Base-by-base conservation (phyloP, 148 eudicot genomes). In the Bassia scoparia region DNA sequence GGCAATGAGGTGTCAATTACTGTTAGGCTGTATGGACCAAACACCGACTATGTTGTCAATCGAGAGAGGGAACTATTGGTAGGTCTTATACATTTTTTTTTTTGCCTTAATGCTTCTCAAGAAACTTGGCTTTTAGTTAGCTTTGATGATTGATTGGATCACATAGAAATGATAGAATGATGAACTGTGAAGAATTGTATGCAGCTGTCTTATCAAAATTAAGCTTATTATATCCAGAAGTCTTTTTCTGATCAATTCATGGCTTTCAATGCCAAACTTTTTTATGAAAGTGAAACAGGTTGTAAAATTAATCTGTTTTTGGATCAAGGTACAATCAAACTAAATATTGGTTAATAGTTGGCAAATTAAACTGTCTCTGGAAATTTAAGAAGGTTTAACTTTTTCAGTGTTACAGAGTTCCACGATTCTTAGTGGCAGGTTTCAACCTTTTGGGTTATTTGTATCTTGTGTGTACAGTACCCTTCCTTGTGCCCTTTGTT, bases 11-110 rank as follows among this genome's bases (percentile, higher is more conserved):
- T 83, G 65, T 69, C 81, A 24, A 59, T 85, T 54, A 89, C 92
- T 9, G 89, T 95, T 65, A 86, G 99, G 73, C 68, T 95, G 81
- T 95, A 91, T 81, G 99, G 99, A 55, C 99, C 97, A 48, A 95
- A 95, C 82, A 95, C 99, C 41, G 99, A 95, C 30, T 89, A 83
- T 81, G 96, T 95, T 48, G 88, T 95, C 81, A 80, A 95, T 63
- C 95, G 99, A 66, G 88, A 89, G 71, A 78, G 99, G 69, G 99
- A 95, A 79, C 70, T 89, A 70, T 82, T 83, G 93, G 99, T 91
- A 74, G 35, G 76, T 73, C 66, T 24, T 69, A 24, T n/a, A n/a
- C n/a, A n/a, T n/a, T 35, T 38, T 49, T 35, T 26, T 14, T 18
- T 54, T 68, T 35, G 18, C 1, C 31, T 46, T 67, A 31, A 12